Percentiles rank a stretch among this genome's conserved stretches.
Evolutionary conservation across 768 basidiomycete genomes (phyloP).

Genomic region (Boletus rubescentipes): DNA sequence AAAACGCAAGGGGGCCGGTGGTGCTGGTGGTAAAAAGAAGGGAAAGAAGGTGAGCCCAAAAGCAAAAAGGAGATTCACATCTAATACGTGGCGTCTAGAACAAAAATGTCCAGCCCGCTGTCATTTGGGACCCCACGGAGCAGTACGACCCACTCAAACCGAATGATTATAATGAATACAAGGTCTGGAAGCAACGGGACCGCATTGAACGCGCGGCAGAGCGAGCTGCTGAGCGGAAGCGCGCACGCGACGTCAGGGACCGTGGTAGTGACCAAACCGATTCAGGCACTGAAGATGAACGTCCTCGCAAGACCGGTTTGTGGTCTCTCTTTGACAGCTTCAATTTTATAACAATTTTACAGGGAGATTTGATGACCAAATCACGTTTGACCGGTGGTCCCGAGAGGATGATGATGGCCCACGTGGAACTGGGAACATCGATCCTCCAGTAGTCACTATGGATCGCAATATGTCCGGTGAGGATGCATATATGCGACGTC

Average conservation of each 20-base stretch:
- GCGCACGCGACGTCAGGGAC: slow-evolving; percentile 48
- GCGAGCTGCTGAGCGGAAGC: slow-evolving; percentile 59
- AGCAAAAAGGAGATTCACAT: neutral
- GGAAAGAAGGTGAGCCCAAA: slow-evolving; percentile 56
- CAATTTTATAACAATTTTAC: slow-evolving; percentile 27
- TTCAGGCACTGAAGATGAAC: slow-evolving; percentile 64
- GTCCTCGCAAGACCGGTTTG: slow-evolving; percentile 68
- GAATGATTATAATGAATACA: slow-evolving; percentile 89
- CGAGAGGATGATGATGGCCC: slow-evolving; percentile 49
- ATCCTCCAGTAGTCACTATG: slow-evolving; percentile 37
- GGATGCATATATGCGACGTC: slow-evolving; percentile 76
- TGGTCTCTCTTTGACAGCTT: neutral
- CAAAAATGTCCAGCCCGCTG: slow-evolving; percentile 51
- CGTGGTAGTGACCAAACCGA: slow-evolving; percentile 61
- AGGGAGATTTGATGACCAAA: slow-evolving; percentile 38
- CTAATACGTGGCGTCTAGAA: slow-evolving; percentile 42
- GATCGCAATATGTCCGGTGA: slow-evolving; percentile 65
- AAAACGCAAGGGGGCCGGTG: slow-evolving; percentile 48
- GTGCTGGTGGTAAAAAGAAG: slow-evolving; percentile 43
- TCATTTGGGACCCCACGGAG: slow-evolving; percentile 77
- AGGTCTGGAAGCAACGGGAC: slow-evolving; percentile 74
- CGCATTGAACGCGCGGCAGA: slow-evolving; percentile 68
- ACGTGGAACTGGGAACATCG: slow-evolving; percentile 22
- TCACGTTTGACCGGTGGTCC: slow-evolving; percentile 53
- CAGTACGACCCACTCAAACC: slow-evolving; percentile 80